These are phyloP conservation scores for Scytalidium lignicola DNA, from an alignment of 2,329 filamentous ascomycete genomes.

Conservation along the genomic window DNA sequence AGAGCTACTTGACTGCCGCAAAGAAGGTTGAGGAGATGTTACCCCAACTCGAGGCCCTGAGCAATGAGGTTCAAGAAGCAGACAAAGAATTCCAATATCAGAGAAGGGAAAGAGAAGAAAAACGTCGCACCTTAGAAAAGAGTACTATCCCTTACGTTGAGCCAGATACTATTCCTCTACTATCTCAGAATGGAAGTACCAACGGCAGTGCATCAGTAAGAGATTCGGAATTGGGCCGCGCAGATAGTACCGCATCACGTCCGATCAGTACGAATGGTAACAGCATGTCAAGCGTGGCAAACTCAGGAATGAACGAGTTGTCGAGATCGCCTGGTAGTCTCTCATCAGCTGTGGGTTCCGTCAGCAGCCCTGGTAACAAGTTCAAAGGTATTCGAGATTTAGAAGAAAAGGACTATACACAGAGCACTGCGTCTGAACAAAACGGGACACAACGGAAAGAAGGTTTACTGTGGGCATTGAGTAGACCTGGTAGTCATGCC, in stretches of 20 bases:
- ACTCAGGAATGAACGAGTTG: slow-evolving; percentile 17
- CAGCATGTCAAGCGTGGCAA: slow-evolving; percentile 27
- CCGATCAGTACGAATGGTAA: slow-evolving; percentile 40
- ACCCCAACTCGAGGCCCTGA: slow-evolving; percentile 84
- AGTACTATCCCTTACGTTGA: slow-evolving; percentile 71
- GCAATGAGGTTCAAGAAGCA: slow-evolving; percentile 81
- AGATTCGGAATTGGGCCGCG: slow-evolving; percentile 65
- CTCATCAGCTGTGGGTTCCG: slow-evolving; percentile 30
- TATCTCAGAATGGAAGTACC: slow-evolving; percentile 24
- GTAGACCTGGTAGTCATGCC: slow-evolving; percentile 86
- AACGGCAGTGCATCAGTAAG: slow-evolving; percentile 40
- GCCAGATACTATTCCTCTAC: slow-evolving; percentile 51
- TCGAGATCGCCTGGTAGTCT: slow-evolving; percentile 55
- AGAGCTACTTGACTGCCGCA: slow-evolving; percentile 72
- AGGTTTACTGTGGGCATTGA: slow-evolving; percentile 90
- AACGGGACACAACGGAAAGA: slow-evolving; percentile 76
- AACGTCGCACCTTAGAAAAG: slow-evolving; percentile 84
- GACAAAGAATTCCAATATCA: slow-evolving; percentile 98
- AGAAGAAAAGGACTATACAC: slow-evolving; percentile 70
- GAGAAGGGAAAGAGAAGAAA: slow-evolving; percentile 91
- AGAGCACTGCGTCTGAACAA: slow-evolving; percentile 47
- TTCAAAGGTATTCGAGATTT: slow-evolving; percentile 93
- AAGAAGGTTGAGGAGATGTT: slow-evolving; percentile 84
- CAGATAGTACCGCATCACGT: slow-evolving; percentile 70
- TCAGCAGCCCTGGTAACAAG: slow-evolving; percentile 52